Evolutionary conservation across 2,329 filamentous ascomycete genomes (phyloP).

Genomic region (Colletotrichum salicis): DNA sequence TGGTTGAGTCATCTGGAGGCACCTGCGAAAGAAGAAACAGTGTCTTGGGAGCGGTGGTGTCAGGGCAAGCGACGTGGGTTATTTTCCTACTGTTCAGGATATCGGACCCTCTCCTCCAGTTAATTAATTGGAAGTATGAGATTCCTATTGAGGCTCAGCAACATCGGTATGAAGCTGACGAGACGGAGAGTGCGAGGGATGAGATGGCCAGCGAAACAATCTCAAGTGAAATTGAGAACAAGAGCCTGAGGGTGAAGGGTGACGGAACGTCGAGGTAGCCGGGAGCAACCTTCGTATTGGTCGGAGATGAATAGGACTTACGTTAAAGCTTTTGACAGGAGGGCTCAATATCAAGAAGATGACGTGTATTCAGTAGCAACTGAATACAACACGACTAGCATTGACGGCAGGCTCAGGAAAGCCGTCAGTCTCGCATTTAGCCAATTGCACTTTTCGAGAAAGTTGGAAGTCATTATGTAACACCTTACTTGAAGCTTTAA

Average conservation of each 20-base stretch:
- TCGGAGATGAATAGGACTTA: no score
- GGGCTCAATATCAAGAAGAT: no score
- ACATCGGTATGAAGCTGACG: background rate
- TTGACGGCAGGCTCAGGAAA: no score
- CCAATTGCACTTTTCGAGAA: no score
- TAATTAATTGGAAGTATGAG: background rate
- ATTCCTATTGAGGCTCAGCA: background rate
- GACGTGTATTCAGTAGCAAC: no score
- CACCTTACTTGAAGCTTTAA: no score
- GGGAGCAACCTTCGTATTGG: background rate
- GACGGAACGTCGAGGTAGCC: background rate
- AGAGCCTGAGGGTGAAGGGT: background rate
- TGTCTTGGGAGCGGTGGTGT: no score
- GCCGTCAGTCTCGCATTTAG: no score
- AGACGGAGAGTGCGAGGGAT: background rate
- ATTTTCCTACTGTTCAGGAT: background rate
- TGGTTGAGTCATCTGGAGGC: background rate
- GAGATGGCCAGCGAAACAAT: background rate
- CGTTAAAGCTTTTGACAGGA: no score
- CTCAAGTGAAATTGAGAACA: background rate
- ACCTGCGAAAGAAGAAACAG: background rate
- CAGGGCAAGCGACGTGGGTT: background rate
- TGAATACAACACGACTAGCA: no score
- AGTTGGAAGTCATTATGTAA: no score
- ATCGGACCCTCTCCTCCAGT: background rate